Conservation (phyloP, 257 asterid genomes). For the Penstemon barbatus region DNA sequence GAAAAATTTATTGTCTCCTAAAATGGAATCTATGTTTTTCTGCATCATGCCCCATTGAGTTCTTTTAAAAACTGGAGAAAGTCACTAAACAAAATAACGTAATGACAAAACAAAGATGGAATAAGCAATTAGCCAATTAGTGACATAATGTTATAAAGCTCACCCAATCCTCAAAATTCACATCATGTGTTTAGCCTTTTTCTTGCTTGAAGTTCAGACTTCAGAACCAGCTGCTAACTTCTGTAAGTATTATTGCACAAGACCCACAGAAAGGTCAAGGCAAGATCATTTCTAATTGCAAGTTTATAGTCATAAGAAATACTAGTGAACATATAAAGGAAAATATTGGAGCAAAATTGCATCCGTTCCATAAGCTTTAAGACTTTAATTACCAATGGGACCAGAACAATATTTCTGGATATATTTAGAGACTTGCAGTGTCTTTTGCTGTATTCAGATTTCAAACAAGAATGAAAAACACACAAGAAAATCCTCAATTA, state of each 20-base stretch:
- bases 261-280: not conserved
- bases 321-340: not conserved
- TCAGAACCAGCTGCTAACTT: not conserved
- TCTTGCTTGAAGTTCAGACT: not conserved
- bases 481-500: no score
- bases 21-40: not conserved
- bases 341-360: not conserved
- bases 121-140: not conserved
- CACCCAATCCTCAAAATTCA: not conserved
- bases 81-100: not conserved
- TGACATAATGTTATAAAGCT: not conserved
- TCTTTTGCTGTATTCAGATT: no score
- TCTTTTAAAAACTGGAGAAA: no score
- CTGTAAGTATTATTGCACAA: not conserved
- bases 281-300: not conserved
- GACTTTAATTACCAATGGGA: no score
- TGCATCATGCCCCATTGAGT: not conserved
- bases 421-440: no score
- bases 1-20: not conserved
- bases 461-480: no score
- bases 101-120: no score
- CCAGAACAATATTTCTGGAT: no score
- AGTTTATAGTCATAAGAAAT: not conserved
- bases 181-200: not conserved
- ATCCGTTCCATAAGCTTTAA: no score